These are phyloP conservation scores for Coemansia aciculifera DNA, from an alignment of 192 early-diverging fungal species.

Conservation along the genomic window DNA sequence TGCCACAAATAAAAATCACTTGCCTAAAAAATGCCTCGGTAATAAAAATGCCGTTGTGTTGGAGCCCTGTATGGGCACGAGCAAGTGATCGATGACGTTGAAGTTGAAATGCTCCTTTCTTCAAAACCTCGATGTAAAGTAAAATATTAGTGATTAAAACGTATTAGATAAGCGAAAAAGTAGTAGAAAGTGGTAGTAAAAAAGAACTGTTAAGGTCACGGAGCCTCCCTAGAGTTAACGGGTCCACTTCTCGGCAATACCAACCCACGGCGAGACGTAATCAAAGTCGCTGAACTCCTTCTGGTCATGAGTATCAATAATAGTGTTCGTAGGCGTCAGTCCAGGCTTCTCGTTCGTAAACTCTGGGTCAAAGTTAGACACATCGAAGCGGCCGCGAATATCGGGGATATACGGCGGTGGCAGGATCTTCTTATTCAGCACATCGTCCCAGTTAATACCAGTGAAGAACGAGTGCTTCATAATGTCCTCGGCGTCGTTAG, in stretches of 20 bases:
- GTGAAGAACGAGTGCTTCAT: slow-evolving; percentile 93
- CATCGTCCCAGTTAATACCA: slow-evolving; percentile 94
- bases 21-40: not conserved
- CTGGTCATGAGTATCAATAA: slow-evolving; percentile 79
- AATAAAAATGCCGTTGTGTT: not conserved
- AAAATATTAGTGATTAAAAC: not conserved
- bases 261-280: slow-evolving; percentile 90
- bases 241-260: slow-evolving; percentile 53
- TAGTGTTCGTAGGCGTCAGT: slow-evolving; percentile 86
- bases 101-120: no score
- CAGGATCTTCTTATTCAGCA: slow-evolving; percentile 77
- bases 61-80: not conserved
- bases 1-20: not conserved
- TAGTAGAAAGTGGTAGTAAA: slow-evolving; percentile 7
- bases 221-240: slow-evolving; percentile 13
- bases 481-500: slow-evolving; percentile 88
- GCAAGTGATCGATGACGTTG: not conserved
- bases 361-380: slow-evolving; percentile 98
- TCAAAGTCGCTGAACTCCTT: slow-evolving; percentile 94
- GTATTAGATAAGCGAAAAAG: not conserved
- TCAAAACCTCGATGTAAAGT: no score
- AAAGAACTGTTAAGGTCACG: not conserved
- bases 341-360: slow-evolving; percentile 95
- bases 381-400: slow-evolving; percentile 76
- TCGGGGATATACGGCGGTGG: slow-evolving; percentile 89